phyloP scores from a whole-genome alignment of 2,329 filamentous ascomycete genomes.

The Huntiella moniliformis region DNA sequence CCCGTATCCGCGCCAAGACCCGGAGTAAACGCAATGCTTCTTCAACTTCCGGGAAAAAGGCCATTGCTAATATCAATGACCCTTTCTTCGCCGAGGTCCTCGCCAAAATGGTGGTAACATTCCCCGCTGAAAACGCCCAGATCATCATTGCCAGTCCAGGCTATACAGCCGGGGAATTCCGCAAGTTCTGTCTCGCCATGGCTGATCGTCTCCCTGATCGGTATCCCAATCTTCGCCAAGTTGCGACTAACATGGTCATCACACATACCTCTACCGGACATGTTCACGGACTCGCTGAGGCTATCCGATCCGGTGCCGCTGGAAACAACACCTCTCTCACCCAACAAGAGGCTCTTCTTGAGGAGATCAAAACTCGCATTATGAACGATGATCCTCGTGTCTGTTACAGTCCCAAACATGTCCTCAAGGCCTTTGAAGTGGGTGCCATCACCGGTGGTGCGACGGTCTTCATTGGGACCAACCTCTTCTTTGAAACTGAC shows the following conservation, averaged over 20 bases:
- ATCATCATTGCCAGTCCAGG: conserved; percentile 76
- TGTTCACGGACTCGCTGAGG: conserved; percentile 70
- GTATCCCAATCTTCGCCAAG: conserved; percentile 50
- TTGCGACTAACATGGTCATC: conserved; percentile 46
- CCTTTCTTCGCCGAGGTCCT: conserved; percentile 5
- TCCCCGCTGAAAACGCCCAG: conserved; percentile 52
- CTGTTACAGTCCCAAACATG: conserved; percentile 74
- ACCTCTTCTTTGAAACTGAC: conserved; percentile 68
- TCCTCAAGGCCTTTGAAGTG: conserved; percentile 64
- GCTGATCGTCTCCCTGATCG: conserved; percentile 17
- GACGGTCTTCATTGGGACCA: conserved; percentile 69
- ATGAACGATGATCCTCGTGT: conserved; percentile 72
- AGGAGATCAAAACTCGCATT: conserved; percentile 56
- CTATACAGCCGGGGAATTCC: conserved; percentile 67
- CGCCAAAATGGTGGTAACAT: conserved; percentile 54
- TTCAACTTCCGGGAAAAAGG: conserved; percentile 21
- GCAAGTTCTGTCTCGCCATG: conserved; percentile 44
- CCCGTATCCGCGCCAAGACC: conserved; percentile 42
- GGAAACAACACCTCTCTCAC: conserved; percentile 58
- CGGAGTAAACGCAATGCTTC: conserved; percentile 33
- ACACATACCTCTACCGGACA: conserved; percentile 76
- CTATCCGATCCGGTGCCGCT: conserved; percentile 66
- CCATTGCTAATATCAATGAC: conserved; percentile 20
- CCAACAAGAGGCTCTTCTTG: conserved; percentile 59
- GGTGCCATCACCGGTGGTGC: conserved; percentile 78